Evolutionary conservation across 2,329 filamentous ascomycete genomes (phyloP).

Genomic region (Dichotomopilus funicola): DNA sequence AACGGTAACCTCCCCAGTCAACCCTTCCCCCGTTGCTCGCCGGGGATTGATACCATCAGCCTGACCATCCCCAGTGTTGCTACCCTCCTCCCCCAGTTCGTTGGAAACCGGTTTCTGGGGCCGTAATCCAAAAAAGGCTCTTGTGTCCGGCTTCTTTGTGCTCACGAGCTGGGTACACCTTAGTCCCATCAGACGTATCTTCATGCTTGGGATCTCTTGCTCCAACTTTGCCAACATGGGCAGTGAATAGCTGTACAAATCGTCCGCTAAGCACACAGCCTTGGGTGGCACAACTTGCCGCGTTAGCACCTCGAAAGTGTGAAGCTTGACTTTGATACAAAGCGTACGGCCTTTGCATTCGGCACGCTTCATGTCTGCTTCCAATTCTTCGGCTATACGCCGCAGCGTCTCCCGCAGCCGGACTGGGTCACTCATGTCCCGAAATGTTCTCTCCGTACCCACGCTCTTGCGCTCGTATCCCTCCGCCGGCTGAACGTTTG

Average conservation of each 20-base stretch:
- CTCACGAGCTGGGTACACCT: slow-evolving; percentile 82
- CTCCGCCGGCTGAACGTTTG: slow-evolving; percentile 76
- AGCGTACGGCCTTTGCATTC: slow-evolving; percentile 86
- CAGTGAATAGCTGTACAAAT: slow-evolving; percentile 73
- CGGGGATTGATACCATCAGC: slow-evolving; percentile 46
- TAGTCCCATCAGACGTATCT: slow-evolving; percentile 77
- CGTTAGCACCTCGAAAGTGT: slow-evolving; percentile 88
- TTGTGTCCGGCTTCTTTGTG: slow-evolving; percentile 71
- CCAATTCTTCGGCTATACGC: slow-evolving; percentile 76
- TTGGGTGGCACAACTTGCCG: slow-evolving; percentile 71
- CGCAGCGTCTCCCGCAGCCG: slow-evolving; percentile 71
- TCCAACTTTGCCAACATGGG: slow-evolving; percentile 81
- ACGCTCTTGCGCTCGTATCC: slow-evolving; percentile 86
- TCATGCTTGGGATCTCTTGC: slow-evolving; percentile 74
- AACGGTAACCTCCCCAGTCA: neutral
- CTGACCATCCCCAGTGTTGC: neutral
- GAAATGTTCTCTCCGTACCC: slow-evolving; percentile 87
- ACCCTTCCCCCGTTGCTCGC: slow-evolving; percentile 61
- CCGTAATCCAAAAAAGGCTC: slow-evolving; percentile 69
- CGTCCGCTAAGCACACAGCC: slow-evolving; percentile 66
- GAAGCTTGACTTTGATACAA: slow-evolving; percentile 85
- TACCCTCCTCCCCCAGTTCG: slow-evolving; percentile 17
- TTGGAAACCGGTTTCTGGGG: slow-evolving; percentile 26
- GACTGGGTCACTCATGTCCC: slow-evolving; percentile 63
- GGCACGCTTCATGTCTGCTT: slow-evolving; percentile 73